Base-by-base conservation (phyloP, 192 early-diverging fungal species). In the Entomortierella lignicola region DNA sequence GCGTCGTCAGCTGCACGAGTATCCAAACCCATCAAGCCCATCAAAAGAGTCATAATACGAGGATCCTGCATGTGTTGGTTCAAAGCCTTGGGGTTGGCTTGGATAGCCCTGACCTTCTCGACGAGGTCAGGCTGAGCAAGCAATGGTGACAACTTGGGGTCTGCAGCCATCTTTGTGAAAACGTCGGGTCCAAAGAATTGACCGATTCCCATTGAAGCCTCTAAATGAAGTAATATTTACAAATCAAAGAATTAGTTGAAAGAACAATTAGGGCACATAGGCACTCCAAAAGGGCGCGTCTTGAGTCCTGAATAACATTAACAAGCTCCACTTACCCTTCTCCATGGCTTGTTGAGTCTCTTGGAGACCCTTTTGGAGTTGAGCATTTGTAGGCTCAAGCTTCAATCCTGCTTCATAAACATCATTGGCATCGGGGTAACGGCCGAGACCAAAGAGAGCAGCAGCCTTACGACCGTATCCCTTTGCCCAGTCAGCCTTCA, bases 381-480 rank as follows among this genome's bases (percentile, higher is more conserved):
- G 87, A 21, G 89, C 89, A 73, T 94, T 97, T 56, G 74, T 83
- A 27, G 95, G 94, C 56, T 97, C 96, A 51, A 92, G 23, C 72
- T 91, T 87, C 66, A 97, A 89, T 41, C 94, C 95, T 39, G 68
- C 85, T 61, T 91, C 82, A 75, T 94, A 97, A 7, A 90, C 89
- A 30, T 91, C 90, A n/a, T 83, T 87, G 26, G 96, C 96, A 48
- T 94, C 92, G 32, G 83, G 83, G 32, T 89, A 83, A 50, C 85
- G 69, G 8, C 85, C 86, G 51, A 96, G 77, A 32, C 95, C 95
- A 69, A 89, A 89, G 42, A 95, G 90, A 20, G 96, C 96, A 30
- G 94, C 92, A 21, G 93, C 96, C 83, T 95, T 93, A 80, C 96
- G 92, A 53, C 91, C 89, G 85, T 97, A 97, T 23, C 95, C 82